These are phyloP conservation scores for Candida albicans DNA, from an alignment of 1,139 yeast genomes.

Conservation along the genomic window DNA sequence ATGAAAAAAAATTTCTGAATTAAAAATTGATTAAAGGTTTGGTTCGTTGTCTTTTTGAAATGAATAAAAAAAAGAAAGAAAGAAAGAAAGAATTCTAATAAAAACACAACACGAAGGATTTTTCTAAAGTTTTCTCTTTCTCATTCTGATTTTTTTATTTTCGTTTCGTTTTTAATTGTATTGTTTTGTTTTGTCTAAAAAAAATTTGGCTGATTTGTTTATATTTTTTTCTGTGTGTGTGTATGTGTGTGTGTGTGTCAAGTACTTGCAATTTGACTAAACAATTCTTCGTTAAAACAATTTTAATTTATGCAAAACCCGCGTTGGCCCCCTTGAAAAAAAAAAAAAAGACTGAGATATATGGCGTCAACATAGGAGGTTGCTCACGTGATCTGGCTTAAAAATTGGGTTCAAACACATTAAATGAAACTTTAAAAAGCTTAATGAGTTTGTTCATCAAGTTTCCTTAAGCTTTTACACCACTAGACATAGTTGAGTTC, in stretches of 20 bases:
- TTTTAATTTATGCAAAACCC: background rate
- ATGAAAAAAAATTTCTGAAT: no score
- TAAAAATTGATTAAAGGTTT: background rate
- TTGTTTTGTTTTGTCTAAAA: background rate
- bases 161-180: background rate
- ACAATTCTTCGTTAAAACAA: background rate
- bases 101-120: no score
- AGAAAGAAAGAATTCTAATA: background rate
- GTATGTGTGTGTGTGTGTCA: background rate
- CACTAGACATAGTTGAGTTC: no score
- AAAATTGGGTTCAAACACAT: no score
- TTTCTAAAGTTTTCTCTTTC: no score
- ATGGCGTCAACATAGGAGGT: no score
- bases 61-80: background rate
- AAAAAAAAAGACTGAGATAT: no score
- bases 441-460: no score
- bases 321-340: background rate
- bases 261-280: background rate
- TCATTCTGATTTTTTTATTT: background rate
- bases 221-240: background rate
- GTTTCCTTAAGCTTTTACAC: no score
- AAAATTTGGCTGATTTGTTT: background rate
- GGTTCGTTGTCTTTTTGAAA: background rate
- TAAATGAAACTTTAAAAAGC: no score
- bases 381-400: background rate